Evolutionary conservation across 257 asterid species (phyloP).

Genomic region (Salvia splendens): DNA sequence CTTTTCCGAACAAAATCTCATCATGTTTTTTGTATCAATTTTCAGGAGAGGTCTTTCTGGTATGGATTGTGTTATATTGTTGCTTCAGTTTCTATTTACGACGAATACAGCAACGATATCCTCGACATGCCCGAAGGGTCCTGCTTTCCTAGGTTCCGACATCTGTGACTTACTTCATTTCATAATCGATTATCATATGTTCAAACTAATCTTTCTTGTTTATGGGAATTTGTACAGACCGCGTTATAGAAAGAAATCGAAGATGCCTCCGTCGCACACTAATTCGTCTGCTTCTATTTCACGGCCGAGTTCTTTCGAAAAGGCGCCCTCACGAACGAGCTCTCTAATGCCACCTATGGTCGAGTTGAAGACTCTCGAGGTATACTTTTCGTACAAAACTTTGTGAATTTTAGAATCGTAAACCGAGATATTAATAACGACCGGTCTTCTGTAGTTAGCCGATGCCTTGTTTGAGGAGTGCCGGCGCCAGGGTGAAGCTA

Average conservation of each 20-base stretch:
- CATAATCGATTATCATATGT: neutral
- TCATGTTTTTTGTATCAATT: constrained; percentile 23
- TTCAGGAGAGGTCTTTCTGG: constrained; percentile 87
- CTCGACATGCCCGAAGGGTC: constrained; percentile 96
- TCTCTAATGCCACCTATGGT: constrained; percentile 57
- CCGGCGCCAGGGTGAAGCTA: constrained; percentile 55
- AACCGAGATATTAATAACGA: neutral
- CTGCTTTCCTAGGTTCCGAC: constrained; percentile 81
- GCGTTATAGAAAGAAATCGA: constrained; percentile 47
- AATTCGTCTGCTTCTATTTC: constrained; percentile 54
- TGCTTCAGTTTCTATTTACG: constrained; percentile 84
- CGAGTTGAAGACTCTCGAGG: constrained; percentile 87
- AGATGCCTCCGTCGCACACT: constrained; percentile 36
- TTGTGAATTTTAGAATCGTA: constrained; percentile 10
- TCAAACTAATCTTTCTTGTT: neutral
- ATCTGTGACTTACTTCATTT: neutral
- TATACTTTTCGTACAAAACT: constrained; percentile 27
- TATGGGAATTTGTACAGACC: constrained; percentile 54
- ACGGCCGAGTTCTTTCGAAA: constrained; percentile 53
- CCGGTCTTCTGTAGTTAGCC: no score
- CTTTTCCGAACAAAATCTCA: neutral
- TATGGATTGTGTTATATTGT: constrained; percentile 81
- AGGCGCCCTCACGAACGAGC: constrained; percentile 50
- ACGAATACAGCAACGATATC: constrained; percentile 91
- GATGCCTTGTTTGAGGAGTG: constrained; percentile 67